A percentile compares a stretch with the other conserved stretches of the same genome.
Evolutionary conservation across 75 land plant genomes (phyloP).

Genomic region (Ceratopteris richardii): DNA sequence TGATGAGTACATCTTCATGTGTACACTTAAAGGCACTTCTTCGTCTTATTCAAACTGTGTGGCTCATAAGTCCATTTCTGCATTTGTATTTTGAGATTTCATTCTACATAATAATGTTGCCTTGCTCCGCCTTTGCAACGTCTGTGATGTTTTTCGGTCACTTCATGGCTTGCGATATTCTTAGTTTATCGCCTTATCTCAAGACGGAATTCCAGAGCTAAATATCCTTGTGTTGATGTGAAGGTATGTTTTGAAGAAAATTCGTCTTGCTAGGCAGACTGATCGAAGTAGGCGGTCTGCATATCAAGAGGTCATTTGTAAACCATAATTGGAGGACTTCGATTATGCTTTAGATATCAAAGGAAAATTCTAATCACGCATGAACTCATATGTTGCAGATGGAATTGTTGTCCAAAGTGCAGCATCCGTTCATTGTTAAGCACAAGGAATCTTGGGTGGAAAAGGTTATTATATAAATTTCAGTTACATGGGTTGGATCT

Average conservation of each 20-base stretch:
- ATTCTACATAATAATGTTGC: background rate
- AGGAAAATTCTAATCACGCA: background rate
- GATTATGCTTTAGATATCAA: background rate
- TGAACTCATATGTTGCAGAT: background rate
- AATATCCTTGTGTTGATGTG: background rate
- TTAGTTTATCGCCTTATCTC: background rate
- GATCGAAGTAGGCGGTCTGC: constrained; percentile 72
- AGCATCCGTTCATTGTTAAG: constrained; percentile 31
- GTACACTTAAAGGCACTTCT: too few species aligned
- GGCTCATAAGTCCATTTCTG: background rate
- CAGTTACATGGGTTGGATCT: too few species aligned
- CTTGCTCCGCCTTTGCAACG: too few species aligned
- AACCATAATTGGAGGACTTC: too few species aligned
- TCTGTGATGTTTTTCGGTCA: too few species aligned
- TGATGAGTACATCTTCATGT: too few species aligned
- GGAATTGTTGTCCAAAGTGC: constrained; percentile 1
- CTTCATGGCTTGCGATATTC: background rate
- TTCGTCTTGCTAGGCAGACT: constrained; percentile 70
- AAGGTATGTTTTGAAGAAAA: constrained; percentile 74
- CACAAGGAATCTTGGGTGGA: constrained; percentile 41
- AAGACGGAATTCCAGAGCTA: too few species aligned
- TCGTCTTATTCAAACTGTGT: too few species aligned
- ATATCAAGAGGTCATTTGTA: constrained; percentile 57
- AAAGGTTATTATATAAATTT: constrained; percentile 15
- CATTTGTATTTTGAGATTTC: background rate